Conservation (phyloP, 768 basidiomycete genomes). For the Tricholoma sp. region DNA sequence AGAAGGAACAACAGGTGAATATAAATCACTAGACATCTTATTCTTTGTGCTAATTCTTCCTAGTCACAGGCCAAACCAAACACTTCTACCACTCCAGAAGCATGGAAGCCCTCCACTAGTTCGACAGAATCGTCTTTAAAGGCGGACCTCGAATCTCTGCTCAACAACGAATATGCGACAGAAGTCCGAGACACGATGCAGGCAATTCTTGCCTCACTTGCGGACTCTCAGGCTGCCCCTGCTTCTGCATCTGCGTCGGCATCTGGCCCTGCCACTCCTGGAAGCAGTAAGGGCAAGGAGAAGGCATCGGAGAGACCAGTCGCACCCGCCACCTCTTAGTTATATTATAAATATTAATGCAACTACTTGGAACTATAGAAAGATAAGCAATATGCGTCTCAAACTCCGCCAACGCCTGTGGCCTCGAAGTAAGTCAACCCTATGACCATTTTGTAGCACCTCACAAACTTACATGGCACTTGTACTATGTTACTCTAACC, state of each 20-base stretch:
- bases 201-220: slow-evolving; percentile 32
- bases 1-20: not conserved
- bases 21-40: not conserved
- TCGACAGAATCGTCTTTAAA: slow-evolving; percentile 16
- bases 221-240: slow-evolving; percentile 16
- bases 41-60: not conserved
- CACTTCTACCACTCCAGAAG: not conserved
- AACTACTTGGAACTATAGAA: no score
- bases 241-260: slow-evolving; percentile 3
- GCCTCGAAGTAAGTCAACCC: no score
- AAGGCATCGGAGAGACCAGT: slow-evolving; percentile 18
- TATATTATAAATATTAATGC: no score
- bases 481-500: no score
- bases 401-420: no score
- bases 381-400: no score
- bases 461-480: no score
- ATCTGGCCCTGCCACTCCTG: slow-evolving; percentile 1
- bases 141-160: slow-evolving; percentile 26
- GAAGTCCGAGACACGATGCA: slow-evolving; percentile 37
- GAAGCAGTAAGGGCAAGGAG: slow-evolving; percentile 32
- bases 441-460: no score
- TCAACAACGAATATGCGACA: slow-evolving; percentile 22
- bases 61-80: not conserved
- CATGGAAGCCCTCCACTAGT: not conserved
- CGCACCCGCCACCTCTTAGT: slow-evolving; percentile 6